Percentiles rank a stretch among this genome's conserved stretches.
Evolutionary conservation across 192 early-diverging fungal genomes (phyloP).

Genomic region (Coemansia sp.): DNA sequence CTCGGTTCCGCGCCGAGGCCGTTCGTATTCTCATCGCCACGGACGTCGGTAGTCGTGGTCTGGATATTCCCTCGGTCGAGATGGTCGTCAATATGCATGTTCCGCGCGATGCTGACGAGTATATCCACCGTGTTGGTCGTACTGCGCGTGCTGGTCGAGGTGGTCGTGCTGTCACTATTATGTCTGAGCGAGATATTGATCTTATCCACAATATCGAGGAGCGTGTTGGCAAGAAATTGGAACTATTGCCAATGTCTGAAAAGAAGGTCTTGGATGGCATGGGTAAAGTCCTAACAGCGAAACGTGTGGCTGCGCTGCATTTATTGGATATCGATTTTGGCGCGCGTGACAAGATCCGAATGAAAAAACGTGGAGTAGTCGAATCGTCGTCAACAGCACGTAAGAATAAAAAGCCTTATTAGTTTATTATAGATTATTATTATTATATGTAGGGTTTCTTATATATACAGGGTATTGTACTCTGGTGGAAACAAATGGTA

Average conservation of each 20-base stretch:
- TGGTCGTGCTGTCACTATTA: conserved; percentile 86
- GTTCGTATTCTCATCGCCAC: conserved; percentile 92
- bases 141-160: conserved; percentile 96
- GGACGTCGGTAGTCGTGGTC: conserved; percentile 96
- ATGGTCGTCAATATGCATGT: conserved; percentile 96
- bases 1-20: conserved; percentile 88
- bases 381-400: background rate
- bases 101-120: conserved; percentile 93
- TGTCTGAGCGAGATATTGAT: conserved; percentile 84
- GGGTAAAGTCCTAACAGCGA: conserved; percentile 84
- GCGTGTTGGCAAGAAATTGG: conserved; percentile 80
- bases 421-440: background rate
- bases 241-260: conserved; percentile 76
- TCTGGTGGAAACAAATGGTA: background rate
- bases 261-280: conserved; percentile 82
- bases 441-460: background rate
- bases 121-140: conserved; percentile 98
- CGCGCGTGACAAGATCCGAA: conserved; percentile 42
- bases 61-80: conserved; percentile 95
- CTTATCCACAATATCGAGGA: conserved; percentile 91
- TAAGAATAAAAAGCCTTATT: conserved; percentile 7
- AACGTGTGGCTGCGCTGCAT: conserved; percentile 72
- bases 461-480: conserved; percentile 4
- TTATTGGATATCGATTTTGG: conserved; percentile 54
- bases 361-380: conserved; percentile 27